These are phyloP conservation scores for Cladosporium velox DNA, from an alignment of 2,329 filamentous ascomycete species.

Conservation along the genomic window DNA sequence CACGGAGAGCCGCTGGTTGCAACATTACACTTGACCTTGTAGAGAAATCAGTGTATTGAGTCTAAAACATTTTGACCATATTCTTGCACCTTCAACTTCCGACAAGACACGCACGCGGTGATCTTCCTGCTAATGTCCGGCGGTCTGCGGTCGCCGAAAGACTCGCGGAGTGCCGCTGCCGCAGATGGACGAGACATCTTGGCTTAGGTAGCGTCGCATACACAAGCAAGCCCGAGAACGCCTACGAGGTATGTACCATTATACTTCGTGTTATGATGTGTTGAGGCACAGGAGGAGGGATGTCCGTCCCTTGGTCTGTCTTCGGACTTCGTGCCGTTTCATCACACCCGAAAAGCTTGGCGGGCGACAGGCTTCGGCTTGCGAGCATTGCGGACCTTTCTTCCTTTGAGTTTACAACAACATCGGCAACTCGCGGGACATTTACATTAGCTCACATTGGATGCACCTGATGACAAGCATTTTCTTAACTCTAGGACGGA, in stretches of 20 bases:
- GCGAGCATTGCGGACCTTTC: background rate
- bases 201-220: background rate
- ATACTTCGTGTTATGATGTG: background rate
- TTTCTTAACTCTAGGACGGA: too few relatives aligned
- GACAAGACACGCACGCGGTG: conserved; percentile 44
- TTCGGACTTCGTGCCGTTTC: background rate
- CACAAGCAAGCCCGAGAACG: background rate
- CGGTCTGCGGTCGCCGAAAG: conserved; percentile 20
- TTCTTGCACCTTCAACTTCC: conserved; percentile 40
- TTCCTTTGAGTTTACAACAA: too few relatives aligned
- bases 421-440: too few relatives aligned
- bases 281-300: background rate
- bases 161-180: background rate
- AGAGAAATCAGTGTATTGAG: background rate
- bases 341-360: background rate
- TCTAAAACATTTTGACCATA: background rate
- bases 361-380: background rate
- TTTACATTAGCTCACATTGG: too few relatives aligned
- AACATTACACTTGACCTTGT: conserved; percentile 46
- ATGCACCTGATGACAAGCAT: too few relatives aligned
- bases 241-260: background rate
- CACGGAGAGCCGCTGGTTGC: conserved; percentile 42
- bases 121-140: conserved; percentile 37
- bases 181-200: conserved; percentile 6
- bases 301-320: too few relatives aligned